Evolutionary conservation across 345 rosid genomes (phyloP).

Genomic region (Lepidium didymum): DNA sequence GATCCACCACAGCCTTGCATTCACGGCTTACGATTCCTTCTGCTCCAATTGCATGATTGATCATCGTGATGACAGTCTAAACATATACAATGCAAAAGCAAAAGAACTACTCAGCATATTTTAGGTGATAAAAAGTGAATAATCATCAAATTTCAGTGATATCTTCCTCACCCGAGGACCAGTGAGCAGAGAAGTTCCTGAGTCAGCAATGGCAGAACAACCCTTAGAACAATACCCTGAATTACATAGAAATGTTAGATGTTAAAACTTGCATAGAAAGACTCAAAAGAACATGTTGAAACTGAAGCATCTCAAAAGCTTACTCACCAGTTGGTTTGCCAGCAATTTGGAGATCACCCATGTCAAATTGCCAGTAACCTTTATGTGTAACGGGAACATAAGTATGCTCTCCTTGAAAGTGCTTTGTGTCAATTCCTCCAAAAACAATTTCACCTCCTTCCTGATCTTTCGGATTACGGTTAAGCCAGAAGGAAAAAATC

Average conservation of each 20-base stretch:
- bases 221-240: constrained; percentile 57
- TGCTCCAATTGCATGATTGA: constrained; percentile 86
- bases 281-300: background rate
- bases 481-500: constrained; percentile 86
- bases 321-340: constrained; percentile 73
- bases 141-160: background rate
- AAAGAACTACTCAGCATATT: background rate
- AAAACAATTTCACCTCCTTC: constrained; percentile 92
- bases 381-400: constrained; percentile 80
- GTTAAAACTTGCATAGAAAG: background rate
- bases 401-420: constrained; percentile 77
- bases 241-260: background rate
- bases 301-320: background rate
- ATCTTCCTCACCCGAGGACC: constrained; percentile 61
- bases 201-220: constrained; percentile 87
- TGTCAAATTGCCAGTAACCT: constrained; percentile 97
- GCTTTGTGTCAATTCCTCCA: constrained; percentile 77
- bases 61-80: constrained; percentile 64
- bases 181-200: constrained; percentile 88
- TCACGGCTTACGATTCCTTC: constrained; percentile 66
- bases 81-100: background rate
- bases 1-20: constrained; percentile 57
- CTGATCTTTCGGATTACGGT: constrained; percentile 60
- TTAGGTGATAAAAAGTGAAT: background rate
- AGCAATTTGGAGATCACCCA: constrained; percentile 75